Base-by-base conservation (phyloP, 257 asterid species). In the Capsicum rhomboideum region DNA sequence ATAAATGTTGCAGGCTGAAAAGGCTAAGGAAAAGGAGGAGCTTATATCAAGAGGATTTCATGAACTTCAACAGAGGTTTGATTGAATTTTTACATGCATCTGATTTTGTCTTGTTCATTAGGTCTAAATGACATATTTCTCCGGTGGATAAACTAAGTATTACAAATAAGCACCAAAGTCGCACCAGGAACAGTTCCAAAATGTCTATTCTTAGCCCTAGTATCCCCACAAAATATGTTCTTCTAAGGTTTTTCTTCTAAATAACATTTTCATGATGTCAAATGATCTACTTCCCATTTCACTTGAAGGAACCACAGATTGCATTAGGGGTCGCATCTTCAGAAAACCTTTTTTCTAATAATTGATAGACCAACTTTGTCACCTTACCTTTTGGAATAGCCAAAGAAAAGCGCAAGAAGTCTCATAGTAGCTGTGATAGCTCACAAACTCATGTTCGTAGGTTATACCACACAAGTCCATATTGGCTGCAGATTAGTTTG, bases 11-110 rank as follows among this genome's bases (percentile, higher is more conserved):
- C 91, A 96, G 99, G 96, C 99, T 67, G 98, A 95, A 89, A 94
- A 89, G 63, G 95, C 98, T 16, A 93, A 92, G 88, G 98, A 96
- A 87, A 92, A 86, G 78, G 98, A 64, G 87, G 97, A 92, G 87
- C 90, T 84, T 54, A 80, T 91, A 88, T 95, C 98, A 50, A 88
- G 87, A 87, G 95, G 93, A 90, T 89, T 93, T 83, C 79, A 83
- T 68, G 86, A 86, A 84, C 88, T 86, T 83, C 90, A 91, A 82
- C 91, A 58, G 85, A 93, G 98, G 99, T 96, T 87, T 77, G 78
- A 37, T 8, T 82, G 58, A n/a, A 55, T 37, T 49, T 13, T 72
- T 79, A 61, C 21, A 59, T 21, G 59, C 61, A 75, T 75, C 23
- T 14, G 80, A 23, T 75, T 69, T 75, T 75, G 80, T 49, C 42